Percentiles rank a stretch among this genome's conserved stretches.
phyloP scores from a whole-genome alignment of 495 filamentous ascomycete genomes.

The Jackrogersella minutella region DNA sequence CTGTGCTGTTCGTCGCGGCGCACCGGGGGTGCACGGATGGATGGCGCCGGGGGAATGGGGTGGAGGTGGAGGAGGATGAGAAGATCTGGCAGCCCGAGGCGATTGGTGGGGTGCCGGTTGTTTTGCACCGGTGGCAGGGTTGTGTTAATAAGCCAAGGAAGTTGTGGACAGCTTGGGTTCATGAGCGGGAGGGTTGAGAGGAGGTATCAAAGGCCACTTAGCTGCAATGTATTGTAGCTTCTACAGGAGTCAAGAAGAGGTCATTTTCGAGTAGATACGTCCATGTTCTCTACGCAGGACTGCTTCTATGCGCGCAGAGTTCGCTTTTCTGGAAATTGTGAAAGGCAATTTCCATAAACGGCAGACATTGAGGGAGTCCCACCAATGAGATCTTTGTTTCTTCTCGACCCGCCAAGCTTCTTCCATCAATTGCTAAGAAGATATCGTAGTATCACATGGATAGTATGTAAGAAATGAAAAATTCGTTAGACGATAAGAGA shows the following conservation, averaged over 20 bases:
- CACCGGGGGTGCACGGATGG: neutral
- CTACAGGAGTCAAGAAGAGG: neutral
- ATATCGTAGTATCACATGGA: too few relatives aligned
- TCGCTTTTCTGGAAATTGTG: neutral
- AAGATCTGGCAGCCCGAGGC: neutral
- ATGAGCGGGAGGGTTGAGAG: neutral
- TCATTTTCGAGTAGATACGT: neutral
- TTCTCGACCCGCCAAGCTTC: neutral
- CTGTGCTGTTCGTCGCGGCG: slow-evolving; percentile 1
- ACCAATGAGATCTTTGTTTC: neutral
- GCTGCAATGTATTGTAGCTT: neutral
- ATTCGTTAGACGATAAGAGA: too few relatives aligned
- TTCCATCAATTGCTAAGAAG: too few relatives aligned
- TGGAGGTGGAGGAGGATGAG: neutral
- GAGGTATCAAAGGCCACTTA: neutral
- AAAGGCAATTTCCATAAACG: neutral
- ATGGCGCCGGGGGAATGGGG: neutral
- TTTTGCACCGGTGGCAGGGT: slow-evolving; percentile 2
- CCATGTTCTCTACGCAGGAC: too few relatives aligned
- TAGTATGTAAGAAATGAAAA: too few relatives aligned
- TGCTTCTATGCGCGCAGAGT: too few relatives aligned
- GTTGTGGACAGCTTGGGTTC: neutral
- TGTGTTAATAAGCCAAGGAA: neutral
- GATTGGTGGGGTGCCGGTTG: slow-evolving; percentile 4
- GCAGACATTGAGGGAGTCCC: neutral